Evolutionary conservation across 352 stramenopile genomes (phyloP).

Genomic region (Phytopythium chamaehyphon): DNA sequence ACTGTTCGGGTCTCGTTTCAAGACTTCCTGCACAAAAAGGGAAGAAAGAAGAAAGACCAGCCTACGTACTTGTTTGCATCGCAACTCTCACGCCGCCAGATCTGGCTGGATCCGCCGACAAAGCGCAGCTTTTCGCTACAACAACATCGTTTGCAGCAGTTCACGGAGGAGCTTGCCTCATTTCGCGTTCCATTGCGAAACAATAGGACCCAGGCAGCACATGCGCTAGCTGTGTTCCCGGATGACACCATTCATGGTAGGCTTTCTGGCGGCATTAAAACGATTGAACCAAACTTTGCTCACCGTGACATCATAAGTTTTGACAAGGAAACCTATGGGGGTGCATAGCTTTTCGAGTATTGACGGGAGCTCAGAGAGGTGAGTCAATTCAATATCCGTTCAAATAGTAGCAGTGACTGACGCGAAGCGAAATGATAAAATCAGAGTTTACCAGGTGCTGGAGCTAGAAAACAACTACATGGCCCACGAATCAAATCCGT

Average conservation of each 20-base stretch:
- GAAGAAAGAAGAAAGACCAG: constrained; percentile 7
- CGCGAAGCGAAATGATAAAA: background rate
- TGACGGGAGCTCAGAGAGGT: constrained; percentile 32
- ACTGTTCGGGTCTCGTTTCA: constrained; percentile 13
- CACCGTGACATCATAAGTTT: constrained; percentile 14
- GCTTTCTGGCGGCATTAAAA: background rate
- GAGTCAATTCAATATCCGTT: too few relatives aligned
- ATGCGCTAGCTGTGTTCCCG: constrained; percentile 47
- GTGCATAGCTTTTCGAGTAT: constrained; percentile 58
- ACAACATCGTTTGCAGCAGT: constrained; percentile 50
- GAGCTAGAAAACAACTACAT: constrained; percentile 69
- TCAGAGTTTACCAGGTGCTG: constrained; percentile 42
- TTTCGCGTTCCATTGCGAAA: constrained; percentile 57
- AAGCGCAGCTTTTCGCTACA: constrained; percentile 46
- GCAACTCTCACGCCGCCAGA: constrained; percentile 34
- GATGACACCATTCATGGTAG: constrained; percentile 65
- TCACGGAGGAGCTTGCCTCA: constrained; percentile 65
- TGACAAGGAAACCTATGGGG: constrained; percentile 49
- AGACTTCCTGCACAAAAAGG: constrained; percentile 10
- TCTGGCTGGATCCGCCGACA: constrained; percentile 64
- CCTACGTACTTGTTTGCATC: constrained; percentile 21
- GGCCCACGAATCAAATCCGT: constrained; percentile 49
- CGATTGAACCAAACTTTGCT: background rate
- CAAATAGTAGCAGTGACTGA: too few relatives aligned
- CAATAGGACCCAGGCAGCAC: constrained; percentile 48